Percentiles rank a stretch among this genome's conserved stretches.
Conservation (phyloP, 371 early-diverging fungal genomes). For the Batrachochytrium dendrobatidis region DNA sequence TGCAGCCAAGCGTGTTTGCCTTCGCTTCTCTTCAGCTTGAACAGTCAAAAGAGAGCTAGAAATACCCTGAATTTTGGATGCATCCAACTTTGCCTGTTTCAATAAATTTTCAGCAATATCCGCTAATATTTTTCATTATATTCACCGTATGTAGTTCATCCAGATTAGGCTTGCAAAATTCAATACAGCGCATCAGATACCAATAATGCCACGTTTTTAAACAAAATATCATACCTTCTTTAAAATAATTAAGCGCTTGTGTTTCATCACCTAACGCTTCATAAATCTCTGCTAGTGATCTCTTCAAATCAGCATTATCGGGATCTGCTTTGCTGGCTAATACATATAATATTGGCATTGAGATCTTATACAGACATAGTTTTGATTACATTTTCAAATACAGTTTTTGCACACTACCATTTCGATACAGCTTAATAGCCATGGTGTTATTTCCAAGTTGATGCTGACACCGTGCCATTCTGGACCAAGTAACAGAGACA, state of each 20-base stretch:
- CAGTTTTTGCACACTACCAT: slow-evolving; percentile 17
- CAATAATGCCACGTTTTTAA: too few relatives aligned
- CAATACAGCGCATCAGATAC: too few relatives aligned
- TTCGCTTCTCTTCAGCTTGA: not conserved
- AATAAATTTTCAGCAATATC: too few relatives aligned
- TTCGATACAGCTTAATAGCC: slow-evolving; percentile 55
- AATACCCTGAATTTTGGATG: too few relatives aligned
- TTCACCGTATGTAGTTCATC: too few relatives aligned
- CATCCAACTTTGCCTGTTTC: too few relatives aligned
- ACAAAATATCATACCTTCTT: slow-evolving; percentile 26
- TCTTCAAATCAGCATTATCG: slow-evolving; percentile 62
- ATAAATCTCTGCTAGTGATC: slow-evolving; percentile 73
- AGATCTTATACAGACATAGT: too few relatives aligned
- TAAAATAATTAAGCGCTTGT: slow-evolving; percentile 52
- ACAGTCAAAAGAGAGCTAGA: not conserved
- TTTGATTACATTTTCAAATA: too few relatives aligned
- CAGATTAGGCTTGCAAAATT: too few relatives aligned
- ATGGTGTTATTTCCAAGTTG: slow-evolving; percentile 58
- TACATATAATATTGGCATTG: too few relatives aligned
- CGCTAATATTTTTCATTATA: too few relatives aligned
- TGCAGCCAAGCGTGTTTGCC: not conserved
- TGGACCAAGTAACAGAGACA: slow-evolving; percentile 28
- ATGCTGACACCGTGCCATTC: slow-evolving; percentile 61
- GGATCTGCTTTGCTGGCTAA: slow-evolving; percentile 51
- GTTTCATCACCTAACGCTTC: slow-evolving; percentile 76